phyloP scores from a whole-genome alignment of 1,139 yeast genomes.

The Pichia sp. region DNA sequence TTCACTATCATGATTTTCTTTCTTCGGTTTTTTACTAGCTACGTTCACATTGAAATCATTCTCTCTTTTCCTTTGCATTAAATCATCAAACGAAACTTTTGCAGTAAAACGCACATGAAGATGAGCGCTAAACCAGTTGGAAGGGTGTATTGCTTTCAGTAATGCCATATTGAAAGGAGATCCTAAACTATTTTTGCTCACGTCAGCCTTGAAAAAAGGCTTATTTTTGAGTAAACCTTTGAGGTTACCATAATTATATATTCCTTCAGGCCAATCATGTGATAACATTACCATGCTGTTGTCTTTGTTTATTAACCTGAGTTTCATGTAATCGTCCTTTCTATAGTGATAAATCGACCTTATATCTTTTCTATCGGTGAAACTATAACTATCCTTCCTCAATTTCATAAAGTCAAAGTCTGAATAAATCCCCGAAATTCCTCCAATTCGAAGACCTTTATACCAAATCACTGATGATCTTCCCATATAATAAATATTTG shows the following conservation, averaged over 20 bases:
- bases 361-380: slow-evolving; percentile 44
- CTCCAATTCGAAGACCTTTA: slow-evolving; percentile 69
- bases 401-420: slow-evolving; percentile 36
- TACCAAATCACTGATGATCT: slow-evolving; percentile 67
- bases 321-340: slow-evolving; percentile 52
- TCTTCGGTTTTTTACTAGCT: not conserved
- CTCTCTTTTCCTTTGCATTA: slow-evolving; percentile 17
- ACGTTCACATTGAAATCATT: not conserved
- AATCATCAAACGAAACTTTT: slow-evolving; percentile 28
- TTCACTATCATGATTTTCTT: slow-evolving; percentile 28
- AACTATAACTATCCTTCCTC: slow-evolving; percentile 30
- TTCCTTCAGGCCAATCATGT: slow-evolving; percentile 95
- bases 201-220: slow-evolving; percentile 62
- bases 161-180: slow-evolving; percentile 62
- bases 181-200: slow-evolving; percentile 57
- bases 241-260: slow-evolving; percentile 58
- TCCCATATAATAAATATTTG: slow-evolving; percentile 84
- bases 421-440: slow-evolving; percentile 80
- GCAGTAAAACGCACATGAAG: slow-evolving; percentile 75
- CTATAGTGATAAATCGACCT: slow-evolving; percentile 72
- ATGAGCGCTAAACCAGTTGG: slow-evolving; percentile 84
- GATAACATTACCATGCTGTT: slow-evolving; percentile 42
- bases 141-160: slow-evolving; percentile 50
- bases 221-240: slow-evolving; percentile 44
- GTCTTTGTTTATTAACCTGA: slow-evolving; percentile 33